A percentile compares a stretch with the other conserved stretches of the same genome.
Conservation (phyloP, 352 stramenopile species). For the Thalassiosira mediterranea region DNA sequence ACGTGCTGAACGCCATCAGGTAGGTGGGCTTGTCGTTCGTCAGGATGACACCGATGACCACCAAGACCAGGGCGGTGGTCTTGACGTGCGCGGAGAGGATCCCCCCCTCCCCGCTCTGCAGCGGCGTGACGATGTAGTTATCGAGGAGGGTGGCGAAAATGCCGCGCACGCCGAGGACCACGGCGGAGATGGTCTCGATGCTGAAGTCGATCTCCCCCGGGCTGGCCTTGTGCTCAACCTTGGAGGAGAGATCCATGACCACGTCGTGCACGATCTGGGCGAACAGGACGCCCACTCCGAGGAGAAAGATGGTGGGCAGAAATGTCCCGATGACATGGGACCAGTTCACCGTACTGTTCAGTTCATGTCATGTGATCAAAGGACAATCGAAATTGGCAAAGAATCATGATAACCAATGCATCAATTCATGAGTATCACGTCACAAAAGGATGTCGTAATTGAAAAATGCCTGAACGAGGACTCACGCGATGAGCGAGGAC, state of each 20-base stretch:
- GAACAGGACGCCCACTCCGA: conserved; percentile 68
- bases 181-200: conserved; percentile 58
- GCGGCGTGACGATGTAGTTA: conserved; percentile 57
- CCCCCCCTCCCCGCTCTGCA: conserved; percentile 56
- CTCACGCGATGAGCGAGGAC: conserved; percentile 80
- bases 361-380: no score
- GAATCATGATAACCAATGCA: conserved; percentile 1
- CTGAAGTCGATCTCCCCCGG: conserved; percentile 58
- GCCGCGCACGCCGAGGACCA: conserved; percentile 54
- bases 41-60: conserved; percentile 67
- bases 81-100: conserved; percentile 72
- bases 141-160: conserved; percentile 56
- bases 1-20: conserved; percentile 86
- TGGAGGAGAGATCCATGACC: conserved; percentile 57
- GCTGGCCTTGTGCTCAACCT: conserved; percentile 46
- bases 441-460: neutral
- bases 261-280: conserved; percentile 80
- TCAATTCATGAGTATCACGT: conserved; percentile 2
- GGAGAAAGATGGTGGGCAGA: conserved; percentile 65
- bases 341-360: conserved; percentile 82
- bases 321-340: conserved; percentile 79
- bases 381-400: conserved; percentile 6
- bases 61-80: conserved; percentile 65
- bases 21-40: conserved; percentile 84
- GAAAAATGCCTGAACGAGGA: conserved; percentile 15